Evolutionary conservation across 2,329 filamentous ascomycete species (phyloP), one percentile per base, ranked within the genome.

Genomic region (Pseudogymnoascus sp.): DNA sequence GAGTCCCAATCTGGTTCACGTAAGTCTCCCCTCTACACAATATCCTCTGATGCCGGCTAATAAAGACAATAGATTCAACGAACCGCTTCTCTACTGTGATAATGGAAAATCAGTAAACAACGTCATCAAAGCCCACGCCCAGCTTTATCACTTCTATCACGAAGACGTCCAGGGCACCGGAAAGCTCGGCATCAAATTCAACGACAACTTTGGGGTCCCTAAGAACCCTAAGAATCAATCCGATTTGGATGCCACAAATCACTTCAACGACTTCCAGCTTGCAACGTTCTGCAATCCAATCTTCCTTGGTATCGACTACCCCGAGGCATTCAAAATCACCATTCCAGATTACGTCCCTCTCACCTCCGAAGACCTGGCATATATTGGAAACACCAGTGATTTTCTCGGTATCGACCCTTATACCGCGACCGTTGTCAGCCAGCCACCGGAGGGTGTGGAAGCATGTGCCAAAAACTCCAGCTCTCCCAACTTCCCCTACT

Each of bases 381-480:
- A 79, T 58, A 77, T 83, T 35, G 72, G 74, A n/a, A 75, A 76
- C n/a, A 83, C 78, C 0, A 77, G 78, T 4, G 84, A 86, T 67
- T 84, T 84, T 64, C 74, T 83, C 31, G 81, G 77, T 9, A 77
- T 86, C 40, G 83, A 86, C 64, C 80, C 82, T 0, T 87, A 86
- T 72, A 84, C 80, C 0, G 80, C 81, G 0, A 81, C 79, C 0
- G 79, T 83, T 0, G 77, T 83, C 5, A 76, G 78, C 1, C 76
- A 78, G 0, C 78, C 81, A 0, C 67, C 67, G 4, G 73, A 72
- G 7, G 81, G 80, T 1, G 76, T 83, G 52, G 71, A 75, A 0
- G 75, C 75, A 4, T 86, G 83, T 67, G 75, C 79, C 1, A 64
- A 73, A 5, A 80, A 85, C 67, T 66, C 71, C 1, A 76, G 74